These are phyloP conservation scores for Ustilago bromivora DNA, from an alignment of 1,284 basidiomycete genomes.

Conservation along the genomic window DNA sequence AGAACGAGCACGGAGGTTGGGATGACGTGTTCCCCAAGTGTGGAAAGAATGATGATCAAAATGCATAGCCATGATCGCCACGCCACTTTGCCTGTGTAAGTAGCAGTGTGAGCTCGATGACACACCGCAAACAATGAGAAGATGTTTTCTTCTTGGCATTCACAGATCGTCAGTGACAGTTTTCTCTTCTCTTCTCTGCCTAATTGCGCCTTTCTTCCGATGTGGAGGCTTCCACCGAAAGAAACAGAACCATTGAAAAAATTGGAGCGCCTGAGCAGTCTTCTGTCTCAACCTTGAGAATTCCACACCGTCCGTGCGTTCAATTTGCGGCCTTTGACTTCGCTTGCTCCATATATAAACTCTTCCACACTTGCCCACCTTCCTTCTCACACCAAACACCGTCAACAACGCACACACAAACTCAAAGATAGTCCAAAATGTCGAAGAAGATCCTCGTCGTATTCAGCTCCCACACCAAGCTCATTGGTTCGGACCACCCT, in stretches of 20 bases:
- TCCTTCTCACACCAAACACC: background rate
- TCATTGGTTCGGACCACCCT: constrained; percentile 74
- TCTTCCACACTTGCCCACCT: background rate
- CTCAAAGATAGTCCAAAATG: constrained; percentile 11
- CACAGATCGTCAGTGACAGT: background rate
- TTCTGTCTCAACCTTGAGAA: background rate
- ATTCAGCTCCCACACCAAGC: constrained; percentile 78
- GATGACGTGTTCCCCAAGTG: background rate
- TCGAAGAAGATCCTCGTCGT: constrained; percentile 76
- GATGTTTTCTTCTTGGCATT: background rate
- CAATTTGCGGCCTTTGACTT: no score
- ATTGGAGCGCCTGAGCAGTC: background rate
- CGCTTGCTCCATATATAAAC: no score
- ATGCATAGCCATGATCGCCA: constrained; percentile 1
- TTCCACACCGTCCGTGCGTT: background rate
- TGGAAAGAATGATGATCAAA: background rate
- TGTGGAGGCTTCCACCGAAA: constrained; percentile 2
- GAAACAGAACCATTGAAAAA: background rate
- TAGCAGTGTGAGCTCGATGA: constrained; percentile 6
- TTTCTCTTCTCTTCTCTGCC: background rate
- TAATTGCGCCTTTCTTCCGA: background rate
- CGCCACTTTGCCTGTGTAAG: background rate
- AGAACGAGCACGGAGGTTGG: background rate
- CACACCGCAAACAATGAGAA: constrained; percentile 4
- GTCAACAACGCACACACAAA: background rate